phyloP scores from a whole-genome alignment of 2,329 filamentous ascomycete genomes.

The Penicillium sumatraense region DNA sequence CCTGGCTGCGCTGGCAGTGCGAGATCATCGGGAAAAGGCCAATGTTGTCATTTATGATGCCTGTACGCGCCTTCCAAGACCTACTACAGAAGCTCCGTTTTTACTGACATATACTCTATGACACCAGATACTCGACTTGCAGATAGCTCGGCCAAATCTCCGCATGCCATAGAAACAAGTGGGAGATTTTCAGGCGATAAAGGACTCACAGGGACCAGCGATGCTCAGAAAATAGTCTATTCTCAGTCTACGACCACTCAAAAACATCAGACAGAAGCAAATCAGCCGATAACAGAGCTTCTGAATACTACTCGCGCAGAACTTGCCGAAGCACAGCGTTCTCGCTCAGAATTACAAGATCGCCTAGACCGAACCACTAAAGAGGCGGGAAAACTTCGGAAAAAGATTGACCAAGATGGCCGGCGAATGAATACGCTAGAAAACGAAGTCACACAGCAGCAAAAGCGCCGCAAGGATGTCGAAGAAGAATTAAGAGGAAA shows the following conservation, averaged over 20 bases:
- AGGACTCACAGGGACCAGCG: conserved; percentile 25
- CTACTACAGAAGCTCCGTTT: conserved; percentile 1
- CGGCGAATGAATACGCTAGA: conserved; percentile 66
- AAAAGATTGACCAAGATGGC: conserved; percentile 63
- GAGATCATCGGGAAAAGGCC: conserved; percentile 70
- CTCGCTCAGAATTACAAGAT: conserved; percentile 69
- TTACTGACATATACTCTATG: conserved; percentile 28
- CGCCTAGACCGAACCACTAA: conserved; percentile 66
- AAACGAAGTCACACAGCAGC: conserved; percentile 64
- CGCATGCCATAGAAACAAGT: conserved; percentile 37
- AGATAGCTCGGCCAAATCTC: conserved; percentile 65
- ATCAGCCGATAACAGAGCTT: conserved; percentile 36
- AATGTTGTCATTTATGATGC: conserved; percentile 74
- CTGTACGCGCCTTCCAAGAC: conserved; percentile 57
- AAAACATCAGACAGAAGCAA: conserved; percentile 29
- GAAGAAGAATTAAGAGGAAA: conserved; percentile 87
- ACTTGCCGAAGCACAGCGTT: conserved; percentile 75
- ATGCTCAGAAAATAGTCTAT: conserved; percentile 29
- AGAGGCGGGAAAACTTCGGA: conserved; percentile 68
- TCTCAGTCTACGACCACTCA: conserved; percentile 35
- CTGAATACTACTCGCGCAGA: conserved; percentile 60
- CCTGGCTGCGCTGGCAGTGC: conserved; percentile 71
- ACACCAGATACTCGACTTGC: conserved; percentile 65
- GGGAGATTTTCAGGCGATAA: conserved; percentile 24
- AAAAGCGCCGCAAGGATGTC: conserved; percentile 73